phyloP scores from a whole-genome alignment of 1,284 basidiomycete genomes.

The Polyporus tsugae region DNA sequence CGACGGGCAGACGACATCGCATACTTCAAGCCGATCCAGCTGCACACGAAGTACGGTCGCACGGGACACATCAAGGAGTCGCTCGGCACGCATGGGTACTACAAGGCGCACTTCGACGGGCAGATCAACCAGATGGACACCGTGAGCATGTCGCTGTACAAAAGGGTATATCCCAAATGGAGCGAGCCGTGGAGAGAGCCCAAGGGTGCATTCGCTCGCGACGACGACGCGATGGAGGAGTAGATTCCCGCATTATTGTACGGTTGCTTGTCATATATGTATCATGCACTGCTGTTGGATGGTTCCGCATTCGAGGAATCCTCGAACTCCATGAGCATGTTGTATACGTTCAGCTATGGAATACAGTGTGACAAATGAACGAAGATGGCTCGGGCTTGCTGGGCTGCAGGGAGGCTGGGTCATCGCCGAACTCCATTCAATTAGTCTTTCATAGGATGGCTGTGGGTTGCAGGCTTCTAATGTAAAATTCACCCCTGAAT shows the following conservation, averaged over 20 bases:
- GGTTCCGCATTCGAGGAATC: neutral
- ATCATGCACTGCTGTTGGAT: constrained; percentile 8
- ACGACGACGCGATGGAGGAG: constrained; percentile 46
- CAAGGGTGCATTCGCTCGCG: constrained; percentile 8
- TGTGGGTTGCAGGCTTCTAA: no score
- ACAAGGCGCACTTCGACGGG: constrained; percentile 97
- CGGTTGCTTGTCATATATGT: constrained; percentile 22
- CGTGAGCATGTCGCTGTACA: constrained; percentile 91
- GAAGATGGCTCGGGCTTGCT: no score
- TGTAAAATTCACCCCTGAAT: no score
- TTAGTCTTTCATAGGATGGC: no score
- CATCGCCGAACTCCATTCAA: no score
- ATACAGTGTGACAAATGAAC: no score
- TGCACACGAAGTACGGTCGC: constrained; percentile 93
- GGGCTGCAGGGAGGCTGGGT: no score
- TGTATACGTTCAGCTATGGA: no score
- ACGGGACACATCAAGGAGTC: constrained; percentile 94
- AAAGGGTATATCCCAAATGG: constrained; percentile 92
- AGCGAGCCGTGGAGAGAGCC: constrained; percentile 57
- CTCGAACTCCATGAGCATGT: neutral
- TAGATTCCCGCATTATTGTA: constrained; percentile 26
- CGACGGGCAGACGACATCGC: constrained; percentile 78
- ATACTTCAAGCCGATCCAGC: constrained; percentile 94
- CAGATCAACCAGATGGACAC: constrained; percentile 97
- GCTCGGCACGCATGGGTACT: constrained; percentile 98